Percentiles rank a stretch among this genome's conserved stretches.
Conservation (phyloP, 2,329 filamentous ascomycete species). For the Trichoderma atroviride region DNA sequence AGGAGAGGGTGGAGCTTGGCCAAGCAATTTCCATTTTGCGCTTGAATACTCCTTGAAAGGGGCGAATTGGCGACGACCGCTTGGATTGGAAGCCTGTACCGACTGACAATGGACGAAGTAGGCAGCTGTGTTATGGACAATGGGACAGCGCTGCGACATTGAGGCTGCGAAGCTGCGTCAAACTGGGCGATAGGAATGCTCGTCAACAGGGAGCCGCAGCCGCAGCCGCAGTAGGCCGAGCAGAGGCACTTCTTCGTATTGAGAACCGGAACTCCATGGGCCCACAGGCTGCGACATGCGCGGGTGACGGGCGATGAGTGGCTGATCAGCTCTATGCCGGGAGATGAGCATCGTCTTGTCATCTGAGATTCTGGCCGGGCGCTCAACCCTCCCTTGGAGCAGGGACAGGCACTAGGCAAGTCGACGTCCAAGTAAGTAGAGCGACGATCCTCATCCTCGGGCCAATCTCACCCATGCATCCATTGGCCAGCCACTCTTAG, state of each 20-base stretch:
- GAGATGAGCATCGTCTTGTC: slow-evolving; percentile 32
- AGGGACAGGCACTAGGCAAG: slow-evolving; percentile 7
- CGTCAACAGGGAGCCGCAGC: not conserved
- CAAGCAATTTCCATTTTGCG: slow-evolving; percentile 30
- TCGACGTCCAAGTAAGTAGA: not conserved
- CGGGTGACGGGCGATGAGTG: slow-evolving; percentile 23
- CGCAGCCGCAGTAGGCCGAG: not conserved
- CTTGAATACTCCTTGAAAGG: slow-evolving; percentile 20
- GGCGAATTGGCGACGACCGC: not conserved
- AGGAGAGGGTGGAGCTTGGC: slow-evolving; percentile 30
- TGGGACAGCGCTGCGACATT: slow-evolving; percentile 2
- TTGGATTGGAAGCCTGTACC: not conserved
- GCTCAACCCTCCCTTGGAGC: not conserved
- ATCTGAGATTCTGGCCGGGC: slow-evolving; percentile 18
- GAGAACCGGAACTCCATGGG: slow-evolving; percentile 10
- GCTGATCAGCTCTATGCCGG: slow-evolving; percentile 26
- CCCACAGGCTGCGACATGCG: not conserved
- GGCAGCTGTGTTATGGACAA: slow-evolving; percentile 1
- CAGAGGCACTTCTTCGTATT: not conserved
- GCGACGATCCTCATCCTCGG: slow-evolving; percentile 28
- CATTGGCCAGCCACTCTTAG: slow-evolving; percentile 28
- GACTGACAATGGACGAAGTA: not conserved
- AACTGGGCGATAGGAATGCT: not conserved
- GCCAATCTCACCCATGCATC: slow-evolving; percentile 25
- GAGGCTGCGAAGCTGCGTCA: slow-evolving; percentile 11